A percentile compares a stretch with the other conserved stretches of the same genome.
Evolutionary conservation across 768 basidiomycete genomes (phyloP).

Genomic region (Sarcodon aspratus): DNA sequence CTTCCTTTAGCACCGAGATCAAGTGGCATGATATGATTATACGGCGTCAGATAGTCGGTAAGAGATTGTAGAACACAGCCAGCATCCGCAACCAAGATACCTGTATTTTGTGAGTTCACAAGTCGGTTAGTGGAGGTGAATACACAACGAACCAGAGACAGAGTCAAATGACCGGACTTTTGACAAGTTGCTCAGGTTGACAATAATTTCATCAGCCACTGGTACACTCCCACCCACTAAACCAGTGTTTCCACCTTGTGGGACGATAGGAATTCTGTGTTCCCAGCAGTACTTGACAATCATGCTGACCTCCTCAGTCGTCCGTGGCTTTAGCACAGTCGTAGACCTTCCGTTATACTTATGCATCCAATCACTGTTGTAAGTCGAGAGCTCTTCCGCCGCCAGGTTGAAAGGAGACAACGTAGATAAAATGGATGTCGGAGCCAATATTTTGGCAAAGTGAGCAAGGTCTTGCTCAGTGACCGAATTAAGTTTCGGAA

Average conservation of each 20-base stretch:
- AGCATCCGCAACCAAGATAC: conserved; percentile 86
- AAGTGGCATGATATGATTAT: conserved; percentile 93
- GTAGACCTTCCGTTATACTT: conserved; percentile 82
- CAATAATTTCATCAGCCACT: conserved; percentile 73
- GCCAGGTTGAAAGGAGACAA: conserved; percentile 35
- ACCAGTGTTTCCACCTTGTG: conserved; percentile 98
- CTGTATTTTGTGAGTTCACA: conserved; percentile 24
- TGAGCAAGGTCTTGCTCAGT: conserved; percentile 49
- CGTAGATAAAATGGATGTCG: conserved; percentile 57
- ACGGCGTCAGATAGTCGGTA: conserved; percentile 73
- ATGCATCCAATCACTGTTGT: conserved; percentile 94
- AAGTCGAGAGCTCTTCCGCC: conserved; percentile 59
- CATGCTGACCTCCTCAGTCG: conserved; percentile 77
- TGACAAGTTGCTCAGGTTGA: conserved; percentile 77
- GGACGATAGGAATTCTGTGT: conserved; percentile 78
- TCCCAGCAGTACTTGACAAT: conserved; percentile 83
- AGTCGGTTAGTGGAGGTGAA: conserved; percentile 2
- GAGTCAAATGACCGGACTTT: conserved; percentile 75
- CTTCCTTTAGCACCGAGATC: conserved; percentile 96
- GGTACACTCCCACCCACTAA: conserved; percentile 95
- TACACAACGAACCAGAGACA: conserved; percentile 49
- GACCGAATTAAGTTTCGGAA: conserved; percentile 25
- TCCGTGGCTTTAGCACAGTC: conserved; percentile 83
- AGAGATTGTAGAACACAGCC: conserved; percentile 88
- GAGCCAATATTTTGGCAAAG: conserved; percentile 54